Percentiles rank a stretch among this genome's conserved stretches.
phyloP scores from a whole-genome alignment of 345 rosid species.

The Acer yangbiense region DNA sequence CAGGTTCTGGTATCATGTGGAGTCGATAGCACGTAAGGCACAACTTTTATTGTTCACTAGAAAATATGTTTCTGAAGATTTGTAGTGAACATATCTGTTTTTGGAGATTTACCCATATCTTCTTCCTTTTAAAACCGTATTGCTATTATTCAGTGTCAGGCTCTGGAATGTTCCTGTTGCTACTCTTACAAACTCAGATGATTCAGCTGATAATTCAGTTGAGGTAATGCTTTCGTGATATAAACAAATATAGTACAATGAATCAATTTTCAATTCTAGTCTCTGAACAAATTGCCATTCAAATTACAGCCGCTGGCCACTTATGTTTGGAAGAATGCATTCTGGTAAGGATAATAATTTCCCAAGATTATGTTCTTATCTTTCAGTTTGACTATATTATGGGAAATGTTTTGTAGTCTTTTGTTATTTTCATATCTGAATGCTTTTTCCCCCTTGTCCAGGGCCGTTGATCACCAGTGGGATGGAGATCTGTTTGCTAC shows the following conservation, averaged over 20 bases:
- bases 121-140: slow-evolving; percentile 5
- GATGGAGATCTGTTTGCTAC: slow-evolving; percentile 90
- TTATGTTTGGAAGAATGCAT: slow-evolving; percentile 80
- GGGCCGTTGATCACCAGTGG: slow-evolving; percentile 98
- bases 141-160: slow-evolving; percentile 62
- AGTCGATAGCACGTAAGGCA: slow-evolving; percentile 82
- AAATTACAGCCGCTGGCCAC: slow-evolving; percentile 65
- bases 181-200: slow-evolving; percentile 50
- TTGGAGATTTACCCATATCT: neutral
- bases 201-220: slow-evolving; percentile 36
- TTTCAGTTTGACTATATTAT: neutral
- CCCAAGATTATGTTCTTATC: neutral
- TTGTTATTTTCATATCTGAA: neutral
- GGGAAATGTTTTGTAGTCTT: neutral
- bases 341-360: slow-evolving; percentile 50
- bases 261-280: neutral
- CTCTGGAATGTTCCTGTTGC: slow-evolving; percentile 93
- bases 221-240: slow-evolving; percentile 50
- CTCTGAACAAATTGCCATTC: slow-evolving; percentile 27
- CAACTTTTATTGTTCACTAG: neutral
- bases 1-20: slow-evolving; percentile 80
- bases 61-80: neutral
- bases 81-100: neutral
- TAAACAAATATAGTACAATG: neutral
- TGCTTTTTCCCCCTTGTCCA: slow-evolving; percentile 26